Base-by-base conservation (phyloP, 2,329 filamentous ascomycete species). In the Ophiostoma fasciatum region DNA sequence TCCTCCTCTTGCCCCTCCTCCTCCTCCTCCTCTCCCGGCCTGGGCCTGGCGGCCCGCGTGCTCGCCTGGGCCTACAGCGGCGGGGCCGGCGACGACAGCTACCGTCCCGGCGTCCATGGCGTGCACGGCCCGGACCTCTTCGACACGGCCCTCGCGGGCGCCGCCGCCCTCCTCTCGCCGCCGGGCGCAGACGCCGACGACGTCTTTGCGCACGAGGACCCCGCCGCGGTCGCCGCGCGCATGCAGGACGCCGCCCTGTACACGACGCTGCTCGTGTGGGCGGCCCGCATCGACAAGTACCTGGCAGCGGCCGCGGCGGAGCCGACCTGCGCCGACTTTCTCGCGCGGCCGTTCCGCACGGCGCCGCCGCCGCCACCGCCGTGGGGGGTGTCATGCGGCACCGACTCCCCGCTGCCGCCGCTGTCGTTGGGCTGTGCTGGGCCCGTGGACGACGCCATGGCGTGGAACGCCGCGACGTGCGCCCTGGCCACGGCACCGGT, bases 161-260 rank as follows among this genome's bases (percentile, higher is more conserved):
- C n/a, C n/a, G n/a, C 27, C 39, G 21, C 25, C 20, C 10, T 17
- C 18, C n/a, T n/a, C n/a, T n/a, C n/a, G n/a, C n/a, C n/a, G n/a
- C n/a, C n/a, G n/a, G n/a, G n/a, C n/a, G n/a, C n/a, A n/a, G n/a
- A n/a, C n/a, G n/a, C n/a, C n/a, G n/a, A n/a, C n/a, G n/a, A n/a
- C n/a, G n/a, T n/a, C n/a, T 23, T 4, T 5, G 30, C 13, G n/a
- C 29, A 4, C 26, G 9, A 28, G 11, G 32, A 28, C 19, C 14
- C 7, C 13, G 2, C 12, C 10, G 5, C 13, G n/a, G 22, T 26
- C 5, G 37, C 31, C 22, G 26, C 26, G 7, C 37, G 34, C 14
- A 42, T 47, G 41, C 44, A 46, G 36, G 42, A 47, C 15, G 39
- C 37, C 2, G 39, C 45, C 1, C 31, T 46, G 3, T 47, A 47